Base-by-base conservation (phyloP, 202 grass and related monocot genomes). In the Elaeis oleifera region DNA sequence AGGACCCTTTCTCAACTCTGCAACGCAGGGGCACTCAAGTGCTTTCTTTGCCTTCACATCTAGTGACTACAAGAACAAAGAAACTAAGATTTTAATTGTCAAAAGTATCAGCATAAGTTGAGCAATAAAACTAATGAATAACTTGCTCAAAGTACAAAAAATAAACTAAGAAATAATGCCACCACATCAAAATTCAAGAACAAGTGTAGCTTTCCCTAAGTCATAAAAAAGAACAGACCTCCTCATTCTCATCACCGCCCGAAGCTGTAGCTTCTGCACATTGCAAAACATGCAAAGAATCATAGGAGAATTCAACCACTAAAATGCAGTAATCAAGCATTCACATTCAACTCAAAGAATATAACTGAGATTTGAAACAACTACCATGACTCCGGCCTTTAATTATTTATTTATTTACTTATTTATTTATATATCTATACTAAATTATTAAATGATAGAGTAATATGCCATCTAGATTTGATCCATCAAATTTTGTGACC, bases 21-120 rank as follows among this genome's bases (percentile, higher is more conserved):
- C 87, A 18, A 97, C 71, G 57, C 92, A 97, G 0, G 92, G 87
- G 63, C 87, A 91, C 25, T 97, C 88, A 64, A 97, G 61, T 63
- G 87, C 87, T 89, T 70, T 97, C 60, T 89, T 71, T 54, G 90
- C 82, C 77, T 88, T 90, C 58, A 56, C 71, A 74, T 97, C 84
- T 31, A 89, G 85, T 24, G 88, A 92, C 92, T 97, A 68, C 57
- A 73, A 48, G 65, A 72, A 50, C 14, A 80, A 79, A 83, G 56
- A 67, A 58, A 58, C 49, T 18, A 49, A 72, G 22, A 67, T 56
- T 54, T 53, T 15, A 44, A 44, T 13, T 44, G 36, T 14, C 36
- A 44, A 44, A 13, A 44, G 36, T 1, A 44, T 44, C 36, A 44
- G 14, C 6, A 11, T 9, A 11, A 1, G 7, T 36, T 36, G 32